A percentile compares a stretch with the other conserved stretches of the same genome.
Evolutionary conservation across 2,329 filamentous ascomycete species (phyloP).

Genomic region (Aspergillus intermedius): DNA sequence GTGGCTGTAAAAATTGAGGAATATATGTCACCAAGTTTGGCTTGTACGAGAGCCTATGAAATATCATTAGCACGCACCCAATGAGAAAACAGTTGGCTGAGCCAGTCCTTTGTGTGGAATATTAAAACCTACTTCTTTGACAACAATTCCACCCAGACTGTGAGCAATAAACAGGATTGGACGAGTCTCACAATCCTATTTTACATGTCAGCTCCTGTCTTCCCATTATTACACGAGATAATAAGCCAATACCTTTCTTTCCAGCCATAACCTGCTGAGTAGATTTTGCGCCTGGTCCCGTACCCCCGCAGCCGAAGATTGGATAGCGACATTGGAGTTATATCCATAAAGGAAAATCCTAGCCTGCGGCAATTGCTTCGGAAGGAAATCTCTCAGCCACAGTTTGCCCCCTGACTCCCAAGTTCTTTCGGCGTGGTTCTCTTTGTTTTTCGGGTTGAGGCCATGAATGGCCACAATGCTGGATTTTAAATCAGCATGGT

Average conservation of each 20-base stretch:
- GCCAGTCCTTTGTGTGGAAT: background rate
- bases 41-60: constrained; percentile 10
- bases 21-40: constrained; percentile 10
- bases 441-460: constrained; percentile 13
- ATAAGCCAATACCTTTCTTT: constrained; percentile 5
- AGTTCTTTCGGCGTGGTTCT: constrained; percentile 11
- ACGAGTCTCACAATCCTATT: constrained; percentile 7
- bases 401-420: constrained; percentile 14
- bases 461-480: constrained; percentile 20
- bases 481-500: background rate
- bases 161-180: constrained; percentile 24
- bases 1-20: constrained; percentile 12
- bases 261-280: constrained; percentile 10
- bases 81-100: background rate
- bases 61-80: background rate
- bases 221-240: background rate
- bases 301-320: constrained; percentile 15
- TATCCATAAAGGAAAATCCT: constrained; percentile 22
- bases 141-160: constrained; percentile 23
- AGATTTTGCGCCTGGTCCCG: constrained; percentile 15
- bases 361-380: constrained; percentile 13
- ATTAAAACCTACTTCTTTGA: constrained; percentile 17
- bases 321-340: constrained; percentile 20
- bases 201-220: background rate
- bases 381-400: constrained; percentile 17